Percentiles rank a stretch among this genome's conserved stretches.
These are phyloP conservation scores for Chloromonas sp. DNA, from an alignment of 163 green algal species.

Conservation along the genomic window DNA sequence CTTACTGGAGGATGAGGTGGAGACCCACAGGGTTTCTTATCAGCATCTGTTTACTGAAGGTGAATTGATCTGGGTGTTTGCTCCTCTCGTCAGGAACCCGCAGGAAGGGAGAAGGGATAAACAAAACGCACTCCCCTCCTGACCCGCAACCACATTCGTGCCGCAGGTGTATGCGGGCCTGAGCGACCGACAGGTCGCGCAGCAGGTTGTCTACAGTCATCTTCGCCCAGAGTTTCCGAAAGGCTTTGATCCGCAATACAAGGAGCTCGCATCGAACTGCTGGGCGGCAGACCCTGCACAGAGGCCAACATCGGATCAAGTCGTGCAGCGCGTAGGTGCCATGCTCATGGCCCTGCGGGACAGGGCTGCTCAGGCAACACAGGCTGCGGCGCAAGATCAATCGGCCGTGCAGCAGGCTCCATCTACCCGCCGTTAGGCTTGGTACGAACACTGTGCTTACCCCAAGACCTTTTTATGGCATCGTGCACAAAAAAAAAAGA, in stretches of 20 bases:
- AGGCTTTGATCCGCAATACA: constrained; percentile 7
- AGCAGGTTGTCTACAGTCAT: constrained; percentile 17
- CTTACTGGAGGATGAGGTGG: no score
- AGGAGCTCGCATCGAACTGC: constrained; percentile 4
- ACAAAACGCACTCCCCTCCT: no score
- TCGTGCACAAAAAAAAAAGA: no score
- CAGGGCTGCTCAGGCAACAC: neutral
- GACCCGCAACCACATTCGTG: neutral
- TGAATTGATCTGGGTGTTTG: no score
- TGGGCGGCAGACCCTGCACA: constrained; percentile 1
- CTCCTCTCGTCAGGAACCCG: no score
- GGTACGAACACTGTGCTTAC: no score
- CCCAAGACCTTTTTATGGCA: no score
- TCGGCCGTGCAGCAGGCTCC: constrained; percentile 27
- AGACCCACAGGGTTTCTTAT: no score
- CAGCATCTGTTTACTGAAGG: no score
- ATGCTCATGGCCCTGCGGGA: constrained; percentile 13
- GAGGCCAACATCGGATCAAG: neutral
- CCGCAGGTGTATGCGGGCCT: constrained; percentile 13
- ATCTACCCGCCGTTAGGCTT: no score
- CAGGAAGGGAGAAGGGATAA: no score
- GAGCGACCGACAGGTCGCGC: constrained; percentile 9
- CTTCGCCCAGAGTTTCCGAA: constrained; percentile 10
- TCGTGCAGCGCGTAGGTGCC: neutral
- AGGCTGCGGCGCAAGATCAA: no score